Percentiles rank a stretch among this genome's conserved stretches.
Conservation (phyloP, 805 yeast genomes). For the Ogataea nitratoaversa region DNA sequence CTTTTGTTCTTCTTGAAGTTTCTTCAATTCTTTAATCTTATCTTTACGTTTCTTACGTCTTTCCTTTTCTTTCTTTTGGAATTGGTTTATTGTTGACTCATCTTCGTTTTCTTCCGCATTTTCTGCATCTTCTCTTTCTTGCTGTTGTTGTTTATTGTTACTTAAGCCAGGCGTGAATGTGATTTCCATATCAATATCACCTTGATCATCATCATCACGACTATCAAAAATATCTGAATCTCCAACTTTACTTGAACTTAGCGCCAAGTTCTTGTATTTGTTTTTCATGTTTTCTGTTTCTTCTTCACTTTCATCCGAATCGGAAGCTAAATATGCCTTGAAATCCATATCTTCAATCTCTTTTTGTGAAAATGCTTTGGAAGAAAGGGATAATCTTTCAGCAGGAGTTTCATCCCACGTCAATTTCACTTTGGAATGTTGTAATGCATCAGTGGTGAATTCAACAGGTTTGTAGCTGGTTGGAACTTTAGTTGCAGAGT, state of each 20-base stretch:
- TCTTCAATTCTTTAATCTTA: slow-evolving; percentile 58
- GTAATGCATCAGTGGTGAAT: slow-evolving; percentile 92
- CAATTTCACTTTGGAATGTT: slow-evolving; percentile 91
- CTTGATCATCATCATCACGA: slow-evolving; percentile 41
- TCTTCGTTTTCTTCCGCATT: slow-evolving; percentile 33
- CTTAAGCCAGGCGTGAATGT: slow-evolving; percentile 88
- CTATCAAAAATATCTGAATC: slow-evolving; percentile 12
- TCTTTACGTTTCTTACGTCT: slow-evolving; percentile 84
- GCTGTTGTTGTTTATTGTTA: slow-evolving; percentile 24
- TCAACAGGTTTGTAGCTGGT: slow-evolving; percentile 69
- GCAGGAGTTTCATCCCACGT: slow-evolving; percentile 99
- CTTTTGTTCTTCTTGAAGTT: slow-evolving; percentile 47
- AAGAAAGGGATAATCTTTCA: slow-evolving; percentile 72
- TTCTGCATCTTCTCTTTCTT: slow-evolving; percentile 23
- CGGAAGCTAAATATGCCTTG: slow-evolving; percentile 86
- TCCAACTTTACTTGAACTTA: slow-evolving; percentile 26
- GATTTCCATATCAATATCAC: slow-evolving; percentile 87
- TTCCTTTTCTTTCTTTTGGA: slow-evolving; percentile 87
- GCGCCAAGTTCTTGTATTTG: slow-evolving; percentile 60
- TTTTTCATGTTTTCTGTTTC: slow-evolving; percentile 40
- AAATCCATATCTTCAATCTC: slow-evolving; percentile 90
- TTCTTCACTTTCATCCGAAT: slow-evolving; percentile 53
- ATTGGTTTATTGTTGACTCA: slow-evolving; percentile 72
- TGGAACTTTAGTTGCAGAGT: slow-evolving; percentile 69
- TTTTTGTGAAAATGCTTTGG: slow-evolving; percentile 79